Evolutionary conservation across 106 monocot genomes (phyloP).

Genomic region (Cymbidium sinense): DNA sequence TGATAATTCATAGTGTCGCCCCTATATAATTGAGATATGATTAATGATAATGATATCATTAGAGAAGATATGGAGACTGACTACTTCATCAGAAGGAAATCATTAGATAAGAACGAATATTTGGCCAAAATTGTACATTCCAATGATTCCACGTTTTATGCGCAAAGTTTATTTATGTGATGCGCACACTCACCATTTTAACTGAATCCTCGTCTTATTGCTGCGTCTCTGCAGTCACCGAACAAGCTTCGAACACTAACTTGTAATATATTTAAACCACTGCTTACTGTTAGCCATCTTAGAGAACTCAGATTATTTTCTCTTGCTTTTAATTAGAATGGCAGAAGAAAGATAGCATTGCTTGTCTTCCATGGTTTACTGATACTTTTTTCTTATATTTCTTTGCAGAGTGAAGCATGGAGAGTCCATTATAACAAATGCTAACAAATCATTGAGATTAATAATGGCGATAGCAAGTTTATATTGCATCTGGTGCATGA

Average conservation of each 20-base stretch:
- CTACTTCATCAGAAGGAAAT: background rate
- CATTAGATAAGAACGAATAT: too few species aligned
- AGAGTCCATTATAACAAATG: conserved; percentile 36
- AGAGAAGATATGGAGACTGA: background rate
- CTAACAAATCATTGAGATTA: conserved; percentile 46
- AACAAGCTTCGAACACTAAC: background rate
- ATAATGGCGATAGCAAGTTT: conserved; percentile 37
- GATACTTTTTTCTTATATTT: background rate
- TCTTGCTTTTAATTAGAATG: background rate
- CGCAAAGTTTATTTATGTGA: background rate
- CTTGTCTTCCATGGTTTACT: too few species aligned
- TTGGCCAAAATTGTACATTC: background rate
- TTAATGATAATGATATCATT: background rate
- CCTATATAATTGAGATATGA: background rate
- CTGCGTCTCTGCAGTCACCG: background rate
- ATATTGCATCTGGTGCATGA: conserved; percentile 75
- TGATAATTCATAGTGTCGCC: background rate
- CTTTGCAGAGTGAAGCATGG: conserved; percentile 48
- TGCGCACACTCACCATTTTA: background rate
- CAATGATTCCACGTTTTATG: background rate
- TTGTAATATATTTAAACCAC: background rate
- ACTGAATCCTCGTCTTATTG: background rate
- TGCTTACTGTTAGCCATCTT: too few species aligned
- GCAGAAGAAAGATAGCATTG: too few species aligned
- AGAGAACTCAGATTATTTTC: background rate